phyloP scores from a whole-genome alignment of 2,329 filamentous ascomycete genomes.

The Thielaviopsis cerberus region DNA sequence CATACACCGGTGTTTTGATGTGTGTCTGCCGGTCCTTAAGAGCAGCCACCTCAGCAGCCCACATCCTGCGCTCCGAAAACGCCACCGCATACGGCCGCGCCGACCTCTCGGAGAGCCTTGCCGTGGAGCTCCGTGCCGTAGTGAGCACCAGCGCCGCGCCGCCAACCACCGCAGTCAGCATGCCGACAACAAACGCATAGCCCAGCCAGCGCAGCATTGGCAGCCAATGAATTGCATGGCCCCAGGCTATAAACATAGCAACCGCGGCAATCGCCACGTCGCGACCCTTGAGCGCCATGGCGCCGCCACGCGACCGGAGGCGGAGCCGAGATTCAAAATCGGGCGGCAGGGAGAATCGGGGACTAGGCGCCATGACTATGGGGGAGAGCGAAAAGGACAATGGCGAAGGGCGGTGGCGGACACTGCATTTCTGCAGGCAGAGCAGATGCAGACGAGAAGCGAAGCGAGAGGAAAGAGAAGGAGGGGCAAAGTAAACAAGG shows the following conservation, averaged over 20 bases:
- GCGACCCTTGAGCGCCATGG: conserved; percentile 55
- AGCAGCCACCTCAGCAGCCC: conserved; percentile 51
- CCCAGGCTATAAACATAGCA: conserved; percentile 70
- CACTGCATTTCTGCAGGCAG: conserved; percentile 6
- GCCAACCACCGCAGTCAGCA: conserved; percentile 34
- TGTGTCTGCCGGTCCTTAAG: conserved; percentile 50
- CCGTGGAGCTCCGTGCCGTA: conserved; percentile 35
- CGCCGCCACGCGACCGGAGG: conserved; percentile 14
- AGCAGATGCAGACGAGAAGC: background rate
- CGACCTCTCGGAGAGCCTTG: conserved; percentile 20
- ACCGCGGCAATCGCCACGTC: conserved; percentile 50
- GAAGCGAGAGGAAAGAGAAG: background rate
- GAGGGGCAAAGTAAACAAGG: background rate
- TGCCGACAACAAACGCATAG: conserved; percentile 63
- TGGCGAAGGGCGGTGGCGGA: background rate
- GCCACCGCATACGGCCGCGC: conserved; percentile 28
- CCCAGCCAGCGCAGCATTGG: conserved; percentile 68
- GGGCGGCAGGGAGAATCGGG: background rate
- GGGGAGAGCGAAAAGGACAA: background rate
- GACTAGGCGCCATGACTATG: background rate
- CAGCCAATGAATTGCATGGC: conserved; percentile 64
- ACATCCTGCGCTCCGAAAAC: conserved; percentile 45
- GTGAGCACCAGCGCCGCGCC: conserved; percentile 41
- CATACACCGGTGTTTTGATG: conserved; percentile 49
- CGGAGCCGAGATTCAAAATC: background rate